phyloP scores from a whole-genome alignment of 2,329 filamentous ascomycete species.

The Pseudogymnoascus verrucosus region DNA sequence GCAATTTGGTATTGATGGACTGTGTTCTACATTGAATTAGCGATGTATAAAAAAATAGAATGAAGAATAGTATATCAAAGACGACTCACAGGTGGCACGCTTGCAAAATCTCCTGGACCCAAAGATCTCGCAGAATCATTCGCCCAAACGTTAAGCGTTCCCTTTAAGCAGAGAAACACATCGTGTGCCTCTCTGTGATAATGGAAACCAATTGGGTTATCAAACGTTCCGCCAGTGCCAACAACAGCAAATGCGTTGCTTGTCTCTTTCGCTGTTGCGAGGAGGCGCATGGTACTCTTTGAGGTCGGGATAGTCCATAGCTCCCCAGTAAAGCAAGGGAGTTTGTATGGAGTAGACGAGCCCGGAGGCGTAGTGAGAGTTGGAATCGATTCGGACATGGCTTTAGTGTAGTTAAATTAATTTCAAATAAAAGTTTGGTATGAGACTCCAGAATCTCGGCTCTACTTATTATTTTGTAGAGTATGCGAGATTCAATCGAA shows the following conservation, averaged over 20 bases:
- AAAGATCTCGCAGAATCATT: constrained; percentile 47
- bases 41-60: constrained; percentile 9
- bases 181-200: constrained; percentile 50
- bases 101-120: constrained; percentile 49
- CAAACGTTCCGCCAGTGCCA: constrained; percentile 20
- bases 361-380: not conserved
- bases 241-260: constrained; percentile 23
- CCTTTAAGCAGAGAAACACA: constrained; percentile 48
- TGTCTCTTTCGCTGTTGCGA: constrained; percentile 24
- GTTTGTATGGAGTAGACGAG: constrained; percentile 13
- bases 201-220: constrained; percentile 40
- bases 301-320: constrained; percentile 23
- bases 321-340: constrained; percentile 21
- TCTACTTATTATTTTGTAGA: not conserved
- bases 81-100: constrained; percentile 43
- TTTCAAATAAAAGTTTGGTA: not conserved
- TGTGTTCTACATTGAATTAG: constrained; percentile 30
- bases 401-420: not conserved
- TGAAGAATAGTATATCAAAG: not conserved
- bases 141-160: constrained; percentile 48
- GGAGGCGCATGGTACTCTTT: constrained; percentile 20
- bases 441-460: not conserved
- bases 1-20: constrained; percentile 49
- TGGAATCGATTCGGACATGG: not conserved
- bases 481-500: not conserved